Conservation (phyloP, 345 rosid species). For the Hibiscus syriacus region DNA sequence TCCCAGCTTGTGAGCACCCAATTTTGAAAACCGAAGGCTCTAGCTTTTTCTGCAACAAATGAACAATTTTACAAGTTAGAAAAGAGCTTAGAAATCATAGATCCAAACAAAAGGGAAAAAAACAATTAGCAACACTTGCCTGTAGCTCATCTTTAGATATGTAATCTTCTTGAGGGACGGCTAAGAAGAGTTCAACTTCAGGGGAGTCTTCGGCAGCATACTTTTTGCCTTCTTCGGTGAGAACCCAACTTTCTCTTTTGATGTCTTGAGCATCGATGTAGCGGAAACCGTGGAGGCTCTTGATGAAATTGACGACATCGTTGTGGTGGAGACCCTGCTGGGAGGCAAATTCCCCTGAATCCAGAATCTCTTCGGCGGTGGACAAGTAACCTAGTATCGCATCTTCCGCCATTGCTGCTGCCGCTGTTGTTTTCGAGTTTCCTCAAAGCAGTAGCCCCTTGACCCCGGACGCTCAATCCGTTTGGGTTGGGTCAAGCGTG, state of each 20-base stretch:
- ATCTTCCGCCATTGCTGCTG: background rate
- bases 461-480: too few relatives aligned
- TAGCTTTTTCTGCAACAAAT: too few relatives aligned
- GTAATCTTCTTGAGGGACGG: constrained; percentile 59
- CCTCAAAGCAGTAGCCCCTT: too few relatives aligned
- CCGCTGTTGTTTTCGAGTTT: background rate
- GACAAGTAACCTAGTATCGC: background rate
- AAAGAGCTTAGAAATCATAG: background rate
- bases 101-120: background rate
- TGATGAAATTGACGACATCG: background rate
- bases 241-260: constrained; percentile 63
- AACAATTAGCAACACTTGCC: constrained; percentile 25
- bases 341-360: background rate
- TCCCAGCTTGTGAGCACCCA: too few relatives aligned
- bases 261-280: constrained; percentile 71
- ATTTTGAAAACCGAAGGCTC: too few relatives aligned
- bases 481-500: too few relatives aligned
- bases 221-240: constrained; percentile 72
- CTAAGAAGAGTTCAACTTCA: constrained; percentile 71
- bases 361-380: background rate
- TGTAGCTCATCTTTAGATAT: constrained; percentile 63
- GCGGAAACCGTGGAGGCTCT: constrained; percentile 54
- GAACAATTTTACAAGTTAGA: background rate
- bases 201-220: constrained; percentile 78
- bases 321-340: background rate